Percentiles rank a stretch among this genome's conserved stretches.
These are phyloP conservation scores for Triangularia verruculosa DNA, from an alignment of 2,329 filamentous ascomycete genomes.

Conservation along the genomic window DNA sequence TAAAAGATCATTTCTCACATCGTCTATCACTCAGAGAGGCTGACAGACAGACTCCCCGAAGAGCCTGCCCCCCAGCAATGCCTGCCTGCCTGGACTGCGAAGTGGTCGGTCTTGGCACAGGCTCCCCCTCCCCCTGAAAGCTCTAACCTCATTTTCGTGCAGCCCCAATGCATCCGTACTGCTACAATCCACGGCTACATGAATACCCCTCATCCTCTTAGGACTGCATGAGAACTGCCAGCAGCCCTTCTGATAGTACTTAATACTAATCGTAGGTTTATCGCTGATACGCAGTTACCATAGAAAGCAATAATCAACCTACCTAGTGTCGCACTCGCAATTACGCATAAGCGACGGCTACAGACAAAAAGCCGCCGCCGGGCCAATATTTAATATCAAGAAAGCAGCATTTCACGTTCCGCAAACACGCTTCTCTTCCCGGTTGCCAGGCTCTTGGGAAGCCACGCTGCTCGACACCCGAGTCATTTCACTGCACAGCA, in stretches of 20 bases:
- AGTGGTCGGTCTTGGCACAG: not conserved
- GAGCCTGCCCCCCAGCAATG: not conserved
- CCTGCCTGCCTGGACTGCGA: not conserved
- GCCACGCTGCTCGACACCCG: not conserved
- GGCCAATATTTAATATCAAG: not conserved
- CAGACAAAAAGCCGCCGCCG: not conserved
- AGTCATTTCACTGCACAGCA: conserved; percentile 1
- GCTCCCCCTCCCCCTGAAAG: not conserved
- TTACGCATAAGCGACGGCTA: not conserved
- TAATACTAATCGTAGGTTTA: not conserved
- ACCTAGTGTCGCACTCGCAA: not conserved
- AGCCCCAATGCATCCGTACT: not conserved
- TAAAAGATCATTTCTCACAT: not conserved
- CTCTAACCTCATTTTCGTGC: conserved; percentile 1
- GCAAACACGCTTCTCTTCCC: not conserved
- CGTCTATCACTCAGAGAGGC: not conserved
- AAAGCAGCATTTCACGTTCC: not conserved
- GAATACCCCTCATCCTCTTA: not conserved
- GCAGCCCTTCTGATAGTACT: not conserved
- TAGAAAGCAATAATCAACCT: not conserved
- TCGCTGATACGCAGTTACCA: not conserved
- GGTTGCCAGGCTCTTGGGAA: conserved; percentile 4
- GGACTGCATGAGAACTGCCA: not conserved
- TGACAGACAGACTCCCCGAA: not conserved
- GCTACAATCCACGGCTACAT: not conserved